Conservation (phyloP, 306 rosid genomes). For the Lathyrus sativus region DNA sequence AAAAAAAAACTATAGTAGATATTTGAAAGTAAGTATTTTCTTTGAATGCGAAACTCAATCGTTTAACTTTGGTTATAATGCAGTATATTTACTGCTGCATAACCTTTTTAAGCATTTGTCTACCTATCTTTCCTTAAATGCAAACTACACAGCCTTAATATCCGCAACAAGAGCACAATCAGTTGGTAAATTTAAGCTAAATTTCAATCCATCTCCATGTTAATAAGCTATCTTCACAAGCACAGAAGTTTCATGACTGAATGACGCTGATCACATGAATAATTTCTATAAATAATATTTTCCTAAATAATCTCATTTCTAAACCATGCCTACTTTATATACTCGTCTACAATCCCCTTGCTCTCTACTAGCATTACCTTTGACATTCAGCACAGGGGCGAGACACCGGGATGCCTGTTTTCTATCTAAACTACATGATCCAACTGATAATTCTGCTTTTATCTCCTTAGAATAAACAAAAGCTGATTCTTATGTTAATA, state of each 20-base stretch:
- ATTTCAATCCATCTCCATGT: background rate
- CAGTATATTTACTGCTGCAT: background rate
- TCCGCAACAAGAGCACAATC: background rate
- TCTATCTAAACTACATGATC: slow-evolving; percentile 43
- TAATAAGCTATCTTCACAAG: background rate
- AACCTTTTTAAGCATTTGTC: background rate
- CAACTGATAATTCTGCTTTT: slow-evolving; percentile 40
- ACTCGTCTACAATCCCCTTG: slow-evolving; percentile 36
- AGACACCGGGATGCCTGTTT: slow-evolving; percentile 40
- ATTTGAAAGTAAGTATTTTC: background rate
- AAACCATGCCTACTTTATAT: slow-evolving; percentile 32
- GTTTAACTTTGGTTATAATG: background rate
- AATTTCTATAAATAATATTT: slow-evolving; percentile 32
- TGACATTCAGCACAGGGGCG: slow-evolving; percentile 36
- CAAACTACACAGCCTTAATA: background rate
- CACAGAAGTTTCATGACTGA: slow-evolving; percentile 13
- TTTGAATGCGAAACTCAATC: background rate
- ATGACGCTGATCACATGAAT: slow-evolving; percentile 14
- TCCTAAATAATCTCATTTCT: slow-evolving; percentile 27
- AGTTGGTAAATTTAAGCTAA: background rate
- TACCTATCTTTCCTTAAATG: background rate
- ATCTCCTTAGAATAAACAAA: slow-evolving; percentile 35
- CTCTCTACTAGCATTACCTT: slow-evolving; percentile 33
- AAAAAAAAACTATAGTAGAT: background rate
- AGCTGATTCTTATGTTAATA: slow-evolving; percentile 32